A percentile compares a stretch with the other conserved stretches of the same genome.
These are phyloP conservation scores for Lentinula detonsa DNA, from an alignment of 768 basidiomycete genomes.

Conservation along the genomic window DNA sequence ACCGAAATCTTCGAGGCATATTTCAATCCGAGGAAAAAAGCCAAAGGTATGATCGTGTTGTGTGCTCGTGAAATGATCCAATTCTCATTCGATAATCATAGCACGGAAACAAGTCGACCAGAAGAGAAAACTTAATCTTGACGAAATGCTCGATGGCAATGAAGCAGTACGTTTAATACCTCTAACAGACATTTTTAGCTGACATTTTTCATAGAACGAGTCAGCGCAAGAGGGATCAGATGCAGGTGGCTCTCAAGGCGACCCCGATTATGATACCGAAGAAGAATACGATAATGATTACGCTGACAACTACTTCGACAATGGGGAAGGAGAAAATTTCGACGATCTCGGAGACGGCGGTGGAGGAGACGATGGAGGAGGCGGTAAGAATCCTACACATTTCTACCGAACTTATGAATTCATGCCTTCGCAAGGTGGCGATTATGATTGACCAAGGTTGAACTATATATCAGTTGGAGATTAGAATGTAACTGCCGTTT, in stretches of 20 bases:
- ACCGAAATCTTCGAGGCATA: constrained; percentile 68
- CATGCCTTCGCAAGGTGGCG: constrained; percentile 9
- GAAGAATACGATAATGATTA: constrained; percentile 93
- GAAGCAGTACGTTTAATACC: constrained; percentile 40
- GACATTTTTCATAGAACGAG: constrained; percentile 43
- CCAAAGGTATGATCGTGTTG: constrained; percentile 34
- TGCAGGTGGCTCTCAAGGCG: constrained; percentile 46
- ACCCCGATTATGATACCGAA: constrained; percentile 80
- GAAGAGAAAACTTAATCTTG: constrained; percentile 51
- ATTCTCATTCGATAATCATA: not conserved
- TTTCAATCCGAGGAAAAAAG: constrained; percentile 70
- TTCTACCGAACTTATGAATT: not conserved
- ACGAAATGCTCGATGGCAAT: constrained; percentile 60
- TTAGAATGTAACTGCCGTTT: not conserved
- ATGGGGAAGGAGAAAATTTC: constrained; percentile 76
- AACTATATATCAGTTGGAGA: not conserved
- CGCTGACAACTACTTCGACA: constrained; percentile 88
- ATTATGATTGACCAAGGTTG: constrained; percentile 11
- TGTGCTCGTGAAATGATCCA: not conserved
- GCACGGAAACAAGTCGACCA: constrained; percentile 19
- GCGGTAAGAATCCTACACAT: constrained; percentile 24
- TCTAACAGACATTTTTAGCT: not conserved
- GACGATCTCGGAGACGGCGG: constrained; percentile 54
- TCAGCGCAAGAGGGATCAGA: constrained; percentile 54
- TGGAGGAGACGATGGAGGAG: constrained; percentile 60